These are phyloP conservation scores for Boletus sensibilis DNA, from an alignment of 768 basidiomycete species.

Conservation along the genomic window DNA sequence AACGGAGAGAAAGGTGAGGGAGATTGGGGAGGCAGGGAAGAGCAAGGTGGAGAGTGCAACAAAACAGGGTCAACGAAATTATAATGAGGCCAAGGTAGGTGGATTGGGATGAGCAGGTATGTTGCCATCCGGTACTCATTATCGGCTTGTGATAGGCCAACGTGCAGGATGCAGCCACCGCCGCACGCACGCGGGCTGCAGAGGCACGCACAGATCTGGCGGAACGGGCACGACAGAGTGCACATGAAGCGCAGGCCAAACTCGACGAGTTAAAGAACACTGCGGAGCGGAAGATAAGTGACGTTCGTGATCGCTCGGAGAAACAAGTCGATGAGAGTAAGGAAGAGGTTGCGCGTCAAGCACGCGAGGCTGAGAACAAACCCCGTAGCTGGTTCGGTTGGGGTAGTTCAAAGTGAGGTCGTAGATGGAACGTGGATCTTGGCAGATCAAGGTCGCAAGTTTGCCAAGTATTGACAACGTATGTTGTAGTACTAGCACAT, in stretches of 20 bases:
- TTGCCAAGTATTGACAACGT: background rate
- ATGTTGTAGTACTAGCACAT: background rate
- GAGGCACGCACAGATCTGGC: conserved; percentile 27
- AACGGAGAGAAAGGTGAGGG: conserved; percentile 28
- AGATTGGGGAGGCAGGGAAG: conserved; percentile 32
- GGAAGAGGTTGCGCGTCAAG: conserved; percentile 25
- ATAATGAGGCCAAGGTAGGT: conserved; percentile 36
- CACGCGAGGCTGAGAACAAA: conserved; percentile 24
- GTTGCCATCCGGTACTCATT: background rate
- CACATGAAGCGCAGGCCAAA: conserved; percentile 26
- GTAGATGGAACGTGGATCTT: background rate
- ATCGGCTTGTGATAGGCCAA: conserved; percentile 11
- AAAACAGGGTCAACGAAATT: conserved; percentile 34
- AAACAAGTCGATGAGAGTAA: conserved; percentile 31
- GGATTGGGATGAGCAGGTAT: background rate
- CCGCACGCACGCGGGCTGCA: conserved; percentile 17
- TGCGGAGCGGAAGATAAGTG: conserved; percentile 26
- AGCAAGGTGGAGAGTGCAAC: conserved; percentile 27
- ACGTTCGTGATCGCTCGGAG: conserved; percentile 28
- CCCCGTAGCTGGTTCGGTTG: conserved; percentile 41
- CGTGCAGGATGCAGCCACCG: conserved; percentile 15
- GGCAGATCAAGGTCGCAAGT: background rate
- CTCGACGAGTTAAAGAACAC: conserved; percentile 25
- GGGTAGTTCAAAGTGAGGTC: conserved; percentile 33
- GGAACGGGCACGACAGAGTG: conserved; percentile 25